Base-by-base conservation (phyloP, 331 rosid species). In the Rhamnella rubrinervis region DNA sequence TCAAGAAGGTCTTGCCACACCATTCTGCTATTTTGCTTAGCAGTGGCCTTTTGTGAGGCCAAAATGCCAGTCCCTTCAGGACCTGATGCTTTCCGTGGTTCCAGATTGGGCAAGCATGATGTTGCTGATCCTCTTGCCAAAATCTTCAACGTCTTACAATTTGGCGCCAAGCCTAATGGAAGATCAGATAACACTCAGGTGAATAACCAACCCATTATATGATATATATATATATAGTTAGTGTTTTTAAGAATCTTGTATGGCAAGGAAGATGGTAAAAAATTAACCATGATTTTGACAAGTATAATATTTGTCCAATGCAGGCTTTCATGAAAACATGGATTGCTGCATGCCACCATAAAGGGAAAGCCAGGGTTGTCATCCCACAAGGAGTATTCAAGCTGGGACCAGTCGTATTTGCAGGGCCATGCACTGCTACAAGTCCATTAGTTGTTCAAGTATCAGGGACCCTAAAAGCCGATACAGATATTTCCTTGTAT, bases 271-370 rank as follows among this genome's bases (percentile, higher is more conserved):
- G 31, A 26, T 26, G 31, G 31, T 26, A 31, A 31, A 31, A 31
- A 0, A 23, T 23, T 23, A 4, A 31, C 35, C 35, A 31, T 31
- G 35, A 31, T 31, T 31, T 31, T 31, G 35, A 31, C 5, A 31
- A 2, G 35, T 31, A 31, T 4, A 31, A 31, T 10, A 55, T 18
- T 6, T 25, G 41, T 20, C 35, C 21, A 20, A 7, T 75, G 84
- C 78, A 93, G 98, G 72, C 80, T 52, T 87, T 93, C 83, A 77
- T 90, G 65, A n/a, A 16, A 5, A 80, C 95, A 72, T 93, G 97
- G 97, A 23, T 65, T 71, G 86, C 81, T 15, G 76, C 83, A 0
- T 93, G 98, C 77, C 65, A 81, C 19, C 66, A 81, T 1, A 31
- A 41, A 3, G 81, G 44, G 59, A 82, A 53, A 56, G 76, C 82